Evolutionary conservation across 306 rosid species (phyloP).

Genomic region (Quercus cerris): DNA sequence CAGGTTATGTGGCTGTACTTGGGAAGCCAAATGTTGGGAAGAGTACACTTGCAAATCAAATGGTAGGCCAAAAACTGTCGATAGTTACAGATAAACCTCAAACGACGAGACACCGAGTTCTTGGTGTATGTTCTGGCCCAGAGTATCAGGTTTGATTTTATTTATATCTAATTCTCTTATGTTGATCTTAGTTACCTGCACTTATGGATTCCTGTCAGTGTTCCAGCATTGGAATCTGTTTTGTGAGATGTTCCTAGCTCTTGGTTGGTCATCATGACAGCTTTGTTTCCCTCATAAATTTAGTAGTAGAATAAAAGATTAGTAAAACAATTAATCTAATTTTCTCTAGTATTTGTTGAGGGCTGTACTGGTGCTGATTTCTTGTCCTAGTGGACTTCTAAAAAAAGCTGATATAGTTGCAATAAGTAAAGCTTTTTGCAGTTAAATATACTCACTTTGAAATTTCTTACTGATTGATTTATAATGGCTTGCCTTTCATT

Average conservation of each 20-base stretch:
- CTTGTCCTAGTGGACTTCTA: not conserved
- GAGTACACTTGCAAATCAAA: slow-evolving; percentile 91
- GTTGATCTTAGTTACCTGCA: slow-evolving; percentile 8
- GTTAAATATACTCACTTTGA: not conserved
- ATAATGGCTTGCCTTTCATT: not conserved
- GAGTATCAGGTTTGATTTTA: slow-evolving; percentile 83
- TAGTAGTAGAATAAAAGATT: not conserved
- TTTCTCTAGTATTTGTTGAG: not conserved
- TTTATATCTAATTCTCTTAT: slow-evolving; percentile 4
- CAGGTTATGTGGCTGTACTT: slow-evolving; percentile 90
- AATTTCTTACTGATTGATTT: not conserved
- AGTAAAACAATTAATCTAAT: not conserved
- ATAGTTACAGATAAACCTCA: slow-evolving; percentile 98
- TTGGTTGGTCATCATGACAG: not conserved
- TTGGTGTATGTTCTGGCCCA: slow-evolving; percentile 83
- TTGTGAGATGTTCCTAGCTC: not conserved
- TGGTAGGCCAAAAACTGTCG: slow-evolving; percentile 91
- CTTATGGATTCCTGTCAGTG: not conserved
- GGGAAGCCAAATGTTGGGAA: slow-evolving; percentile 98
- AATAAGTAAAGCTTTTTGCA: not conserved
- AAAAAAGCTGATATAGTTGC: not conserved
- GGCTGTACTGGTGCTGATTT: too few species aligned
- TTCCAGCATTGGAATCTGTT: not conserved
- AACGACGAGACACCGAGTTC: slow-evolving; percentile 92
- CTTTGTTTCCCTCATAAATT: not conserved